Evolutionary conservation across 805 yeast species (phyloP), one percentile per base, ranked within the genome.

Genomic region (Alloascoidea hylecoeti): DNA sequence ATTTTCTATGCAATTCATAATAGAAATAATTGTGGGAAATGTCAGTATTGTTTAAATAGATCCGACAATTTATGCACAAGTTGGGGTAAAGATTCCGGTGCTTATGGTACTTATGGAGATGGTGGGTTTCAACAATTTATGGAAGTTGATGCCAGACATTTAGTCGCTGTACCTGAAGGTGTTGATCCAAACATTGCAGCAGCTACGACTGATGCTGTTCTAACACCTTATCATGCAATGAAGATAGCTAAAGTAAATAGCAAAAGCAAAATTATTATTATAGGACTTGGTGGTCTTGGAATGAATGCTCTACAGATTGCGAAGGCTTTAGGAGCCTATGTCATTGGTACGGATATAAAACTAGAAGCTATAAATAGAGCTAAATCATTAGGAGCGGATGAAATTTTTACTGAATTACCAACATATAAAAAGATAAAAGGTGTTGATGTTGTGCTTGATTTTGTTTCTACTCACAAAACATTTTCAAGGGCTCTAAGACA

Each of bases 321-420:
- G 30, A 48, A 47, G 38, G 40, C 46, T 3, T 49, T 46, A 36
- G 50, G 50, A 27, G 35, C 45, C 14, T 34, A 41, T 18, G 39
- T 45, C 15, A 43, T 41, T 9, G 48, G 41, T 16, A 40, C 45
- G 16, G 57, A 52, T 17, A 37, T 46, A 13, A 62, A 62, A 43
- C 42, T 42, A 6, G 57, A 49, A 4, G 35, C 52, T n/a, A 44
- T 42, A 30, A 39, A 43, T 1, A 33, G 48, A 12, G 71, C 66
- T 2, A 38, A 44, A 15, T 42, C 46, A 13, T 47, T 48, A 18
- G 72, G 72, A 1, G 73, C 72, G 3, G 49, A 57, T 42, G 68
- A 61, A 36, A 63, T 61, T 34, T 48, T 60, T 41, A 55, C 61
- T 5, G 59, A 60, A 38, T 18, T 42, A 4, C 37, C 43, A 38